phyloP scores from a whole-genome alignment of 2,329 filamentous ascomycete species.

The Scedosporium minutisporum region DNA sequence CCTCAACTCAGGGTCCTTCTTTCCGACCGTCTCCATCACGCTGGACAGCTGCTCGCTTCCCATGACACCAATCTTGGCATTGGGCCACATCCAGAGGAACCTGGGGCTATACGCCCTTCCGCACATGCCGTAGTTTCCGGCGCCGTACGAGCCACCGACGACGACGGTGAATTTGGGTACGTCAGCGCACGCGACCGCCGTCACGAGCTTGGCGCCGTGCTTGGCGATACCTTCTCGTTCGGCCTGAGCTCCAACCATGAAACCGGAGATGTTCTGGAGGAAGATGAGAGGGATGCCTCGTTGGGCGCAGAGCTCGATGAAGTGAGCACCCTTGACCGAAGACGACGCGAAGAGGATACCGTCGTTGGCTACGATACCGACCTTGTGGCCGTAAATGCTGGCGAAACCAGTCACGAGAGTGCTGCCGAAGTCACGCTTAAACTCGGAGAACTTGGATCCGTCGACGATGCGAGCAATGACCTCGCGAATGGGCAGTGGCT shows the following conservation, averaged over 20 bases:
- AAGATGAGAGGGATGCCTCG: conserved; percentile 85
- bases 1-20: conserved; percentile 69
- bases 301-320: conserved; percentile 89
- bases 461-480: conserved; percentile 91
- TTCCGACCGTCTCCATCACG: conserved; percentile 91
- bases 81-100: conserved; percentile 95
- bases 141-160: conserved; percentile 84
- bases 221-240: conserved; percentile 95
- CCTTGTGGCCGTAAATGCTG: conserved; percentile 76
- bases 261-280: conserved; percentile 92
- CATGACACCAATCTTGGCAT: conserved; percentile 95
- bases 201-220: conserved; percentile 94
- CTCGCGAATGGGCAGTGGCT: conserved; percentile 76
- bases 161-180: conserved; percentile 97
- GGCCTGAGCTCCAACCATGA: conserved; percentile 93
- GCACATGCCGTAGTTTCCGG: conserved; percentile 98
- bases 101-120: conserved; percentile 86
- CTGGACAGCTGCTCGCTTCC: conserved; percentile 81
- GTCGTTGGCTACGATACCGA: conserved; percentile 92
- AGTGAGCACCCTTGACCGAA: conserved; percentile 88
- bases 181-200: conserved; percentile 84
- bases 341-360: conserved; percentile 88
- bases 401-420: conserved; percentile 91
- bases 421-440: conserved; percentile 83
- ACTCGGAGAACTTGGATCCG: conserved; percentile 81